Percentiles rank a stretch among this genome's conserved stretches.
These are phyloP conservation scores for Exophiala viscosa DNA, from an alignment of 2,329 filamentous ascomycete species.

Conservation along the genomic window DNA sequence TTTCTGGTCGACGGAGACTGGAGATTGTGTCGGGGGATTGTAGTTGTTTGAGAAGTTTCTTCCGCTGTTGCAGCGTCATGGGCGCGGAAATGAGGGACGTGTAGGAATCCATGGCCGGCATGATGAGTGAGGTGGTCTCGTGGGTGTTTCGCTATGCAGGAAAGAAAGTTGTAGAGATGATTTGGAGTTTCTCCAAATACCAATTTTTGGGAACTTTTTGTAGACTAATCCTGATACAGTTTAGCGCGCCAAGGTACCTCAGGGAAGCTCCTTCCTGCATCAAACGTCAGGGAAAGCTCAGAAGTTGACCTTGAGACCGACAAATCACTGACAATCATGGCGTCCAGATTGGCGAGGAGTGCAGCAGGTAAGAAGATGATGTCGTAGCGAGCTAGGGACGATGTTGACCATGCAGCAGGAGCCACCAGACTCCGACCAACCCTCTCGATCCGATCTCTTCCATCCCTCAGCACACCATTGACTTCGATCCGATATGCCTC, in stretches of 20 bases:
- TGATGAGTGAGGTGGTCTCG: slow-evolving; percentile 1
- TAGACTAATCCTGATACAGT: slow-evolving; percentile 9
- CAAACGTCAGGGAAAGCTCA: slow-evolving; percentile 12
- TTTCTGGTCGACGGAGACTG: slow-evolving; percentile 72
- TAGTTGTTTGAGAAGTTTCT: slow-evolving; percentile 61
- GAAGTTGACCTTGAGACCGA: not conserved
- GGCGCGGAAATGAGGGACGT: slow-evolving; percentile 30
- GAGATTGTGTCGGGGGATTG: slow-evolving; percentile 48
- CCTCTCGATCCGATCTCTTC: slow-evolving; percentile 57
- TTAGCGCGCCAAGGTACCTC: slow-evolving; percentile 10
- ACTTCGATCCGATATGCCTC: slow-evolving; percentile 67
- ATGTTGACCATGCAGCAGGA: slow-evolving; percentile 55
- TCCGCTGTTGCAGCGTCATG: slow-evolving; percentile 70
- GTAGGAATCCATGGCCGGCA: slow-evolving; percentile 26
- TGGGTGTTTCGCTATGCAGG: no score
- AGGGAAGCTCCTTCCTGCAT: slow-evolving; percentile 1
- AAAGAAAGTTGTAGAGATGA: not conserved
- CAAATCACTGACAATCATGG: slow-evolving; percentile 63
- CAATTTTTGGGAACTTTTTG: slow-evolving; percentile 2
- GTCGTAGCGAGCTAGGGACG: slow-evolving; percentile 24
- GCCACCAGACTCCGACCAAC: slow-evolving; percentile 81
- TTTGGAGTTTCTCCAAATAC: not conserved
- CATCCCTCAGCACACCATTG: slow-evolving; percentile 67
- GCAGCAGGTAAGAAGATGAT: slow-evolving; percentile 72
- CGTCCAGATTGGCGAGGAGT: slow-evolving; percentile 94